Evolutionary conservation across 768 basidiomycete genomes (phyloP), one percentile per base, ranked within the genome.

Genomic region (Boletellus ananas): DNA sequence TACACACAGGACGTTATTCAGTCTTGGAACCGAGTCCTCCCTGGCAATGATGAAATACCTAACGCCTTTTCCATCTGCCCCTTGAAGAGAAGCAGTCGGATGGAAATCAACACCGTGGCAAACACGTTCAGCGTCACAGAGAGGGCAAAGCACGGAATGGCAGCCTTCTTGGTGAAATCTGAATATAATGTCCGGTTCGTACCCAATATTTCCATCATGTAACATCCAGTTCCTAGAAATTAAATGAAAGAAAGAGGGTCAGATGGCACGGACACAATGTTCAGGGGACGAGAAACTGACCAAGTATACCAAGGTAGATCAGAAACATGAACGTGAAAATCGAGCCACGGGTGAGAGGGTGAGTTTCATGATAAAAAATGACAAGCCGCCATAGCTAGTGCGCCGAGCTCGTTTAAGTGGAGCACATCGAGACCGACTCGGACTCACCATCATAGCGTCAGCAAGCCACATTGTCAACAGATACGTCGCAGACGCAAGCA

Each of bases 381-480:
- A 41, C 16, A 13, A 48, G 38, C 4, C 47, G 39, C 47, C 47
- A 48, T 16, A 48, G 20, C 47, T 49, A 35, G n/a, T n/a, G n/a
- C 17, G 13, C 13, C 6, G 7, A 8, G 23, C 6, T 27, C 9
- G 27, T 14, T 43, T 10, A 49, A 34, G 35, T 5, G 33, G 27
- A 14, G 18, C 11, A 43, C 2, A 1, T 18, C 12, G 4, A 17
- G 4, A 43, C 3, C 21, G 13, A 21, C 8, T 34, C 10, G 18
- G 23, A 29, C 34, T 20, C 34, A 43, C 48, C 33, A 49, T 23
- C 14, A 49, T 18, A 16, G 25, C 34, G 12, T 49, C 41, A 20
- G 48, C 34, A 4, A 43, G 16, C 48, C 40, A 43, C 34, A 37
- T 43, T n/a, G 41, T 43, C 25, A 43, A 10, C 17, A 12, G 7